These are phyloP conservation scores for Pseudoscleropodium purum DNA, from an alignment of 225 moss, liverwort and hornwort genomes.

Conservation along the genomic window DNA sequence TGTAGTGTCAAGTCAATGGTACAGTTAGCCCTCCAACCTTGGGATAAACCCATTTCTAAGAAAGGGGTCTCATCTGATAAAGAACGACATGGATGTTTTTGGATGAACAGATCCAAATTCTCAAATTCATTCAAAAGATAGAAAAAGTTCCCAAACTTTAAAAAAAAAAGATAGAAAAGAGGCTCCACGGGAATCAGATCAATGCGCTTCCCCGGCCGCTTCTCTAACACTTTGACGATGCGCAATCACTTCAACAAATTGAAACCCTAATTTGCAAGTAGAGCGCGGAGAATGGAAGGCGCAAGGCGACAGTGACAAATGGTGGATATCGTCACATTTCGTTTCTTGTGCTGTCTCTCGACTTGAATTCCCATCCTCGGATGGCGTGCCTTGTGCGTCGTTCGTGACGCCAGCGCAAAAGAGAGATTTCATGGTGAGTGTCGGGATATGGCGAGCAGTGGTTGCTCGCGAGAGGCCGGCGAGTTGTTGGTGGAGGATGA, in stretches of 20 bases:
- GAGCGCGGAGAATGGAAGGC: neutral
- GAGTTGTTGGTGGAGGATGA: neutral
- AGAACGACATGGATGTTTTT: neutral
- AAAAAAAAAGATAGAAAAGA: neutral
- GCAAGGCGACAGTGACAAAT: neutral
- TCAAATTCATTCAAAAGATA: neutral
- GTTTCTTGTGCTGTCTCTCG: neutral
- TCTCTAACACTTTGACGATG: neutral
- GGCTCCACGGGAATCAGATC: neutral
- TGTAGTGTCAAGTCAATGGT: neutral
- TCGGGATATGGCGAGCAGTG: constrained; percentile 18
- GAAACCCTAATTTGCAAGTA: neutral
- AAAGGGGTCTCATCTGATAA: neutral
- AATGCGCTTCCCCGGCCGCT: neutral
- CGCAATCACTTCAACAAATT: neutral
- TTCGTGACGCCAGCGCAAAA: neutral
- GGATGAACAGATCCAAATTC: neutral
- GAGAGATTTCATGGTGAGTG: constrained; percentile 6
- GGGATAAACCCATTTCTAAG: neutral
- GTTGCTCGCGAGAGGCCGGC: neutral
- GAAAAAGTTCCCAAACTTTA: neutral
- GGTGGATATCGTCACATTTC: neutral
- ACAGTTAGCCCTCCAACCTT: neutral
- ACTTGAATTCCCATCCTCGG: neutral
- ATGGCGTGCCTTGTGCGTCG: neutral